phyloP scores from a whole-genome alignment of 306 rosid genomes.

The Begonia peltatifolia region DNA sequence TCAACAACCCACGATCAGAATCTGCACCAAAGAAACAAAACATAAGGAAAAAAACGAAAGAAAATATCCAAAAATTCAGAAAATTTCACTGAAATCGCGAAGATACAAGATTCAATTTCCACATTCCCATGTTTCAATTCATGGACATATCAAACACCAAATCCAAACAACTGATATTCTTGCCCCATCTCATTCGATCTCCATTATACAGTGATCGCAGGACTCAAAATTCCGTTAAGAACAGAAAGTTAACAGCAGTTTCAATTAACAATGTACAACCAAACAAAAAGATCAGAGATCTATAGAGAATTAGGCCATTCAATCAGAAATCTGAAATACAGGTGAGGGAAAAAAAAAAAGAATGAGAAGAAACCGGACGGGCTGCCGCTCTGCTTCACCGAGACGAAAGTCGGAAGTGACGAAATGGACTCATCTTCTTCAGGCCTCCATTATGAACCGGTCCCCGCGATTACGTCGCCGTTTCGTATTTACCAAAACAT shows the following conservation, averaged over 20 bases:
- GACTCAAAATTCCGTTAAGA: not conserved
- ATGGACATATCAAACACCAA: not conserved
- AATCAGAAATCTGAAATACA: not conserved
- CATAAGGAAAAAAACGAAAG: not conserved
- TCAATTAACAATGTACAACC: not conserved
- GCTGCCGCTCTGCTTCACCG: conserved; percentile 5
- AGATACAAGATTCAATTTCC: conserved; percentile 3
- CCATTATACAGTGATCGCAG: not conserved
- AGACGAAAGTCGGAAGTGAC: conserved; percentile 1
- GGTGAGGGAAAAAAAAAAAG: not conserved
- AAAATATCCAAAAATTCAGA: conserved; percentile 3
- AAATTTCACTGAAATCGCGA: conserved; percentile 1
- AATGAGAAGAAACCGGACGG: conserved; percentile 2
- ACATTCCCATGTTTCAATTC: not conserved
- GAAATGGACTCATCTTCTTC: conserved; percentile 1
- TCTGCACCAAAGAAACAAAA: conserved; percentile 8
- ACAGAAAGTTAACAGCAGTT: not conserved
- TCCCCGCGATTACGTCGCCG: no score
- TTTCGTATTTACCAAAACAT: no score
- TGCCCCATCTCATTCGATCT: not conserved
- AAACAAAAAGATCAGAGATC: conserved; percentile 1
- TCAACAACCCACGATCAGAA: conserved; percentile 23
- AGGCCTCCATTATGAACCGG: conserved; percentile 7
- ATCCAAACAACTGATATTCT: not conserved
- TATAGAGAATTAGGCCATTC: not conserved